Conservation (phyloP, 1,139 yeast species). For the Kodamaea derodonti region DNA sequence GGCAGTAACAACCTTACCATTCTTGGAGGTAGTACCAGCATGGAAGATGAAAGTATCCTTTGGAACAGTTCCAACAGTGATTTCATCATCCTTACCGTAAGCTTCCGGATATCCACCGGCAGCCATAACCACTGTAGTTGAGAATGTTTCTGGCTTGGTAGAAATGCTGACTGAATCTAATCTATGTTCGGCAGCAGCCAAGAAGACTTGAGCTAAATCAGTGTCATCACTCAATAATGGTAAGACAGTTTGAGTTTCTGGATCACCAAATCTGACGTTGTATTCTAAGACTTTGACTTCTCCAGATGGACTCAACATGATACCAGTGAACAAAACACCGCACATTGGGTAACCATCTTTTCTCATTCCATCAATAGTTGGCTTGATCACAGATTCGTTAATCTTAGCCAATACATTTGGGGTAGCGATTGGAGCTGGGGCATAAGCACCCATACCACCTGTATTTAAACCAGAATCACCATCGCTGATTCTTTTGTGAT, state of each 20-base stretch:
- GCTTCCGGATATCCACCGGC: conserved; percentile 96
- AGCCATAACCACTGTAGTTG: conserved; percentile 92
- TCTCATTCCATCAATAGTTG: conserved; percentile 96
- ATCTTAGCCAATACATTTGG: conserved; percentile 66
- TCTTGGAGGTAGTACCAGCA: conserved; percentile 75
- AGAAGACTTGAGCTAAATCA: conserved; percentile 86
- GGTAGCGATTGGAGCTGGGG: conserved; percentile 93
- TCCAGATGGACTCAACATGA: conserved; percentile 78
- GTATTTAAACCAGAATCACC: conserved; percentile 94
- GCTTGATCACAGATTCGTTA: conserved; percentile 71
- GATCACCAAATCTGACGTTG: conserved; percentile 98
- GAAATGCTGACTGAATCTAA: conserved; percentile 77
- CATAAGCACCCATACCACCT: conserved; percentile 99
- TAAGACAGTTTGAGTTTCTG: conserved; percentile 95
- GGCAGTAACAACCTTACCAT: conserved; percentile 67
- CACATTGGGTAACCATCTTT: conserved; percentile 93
- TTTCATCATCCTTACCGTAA: conserved; percentile 83
- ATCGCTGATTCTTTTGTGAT: conserved; percentile 92
- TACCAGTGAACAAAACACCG: conserved; percentile 95
- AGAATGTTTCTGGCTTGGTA: conserved; percentile 56
- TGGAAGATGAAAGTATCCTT: conserved; percentile 75
- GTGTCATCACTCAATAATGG: conserved; percentile 80
- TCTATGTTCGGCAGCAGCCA: conserved; percentile 94
- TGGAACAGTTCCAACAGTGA: conserved; percentile 53
- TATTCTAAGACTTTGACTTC: conserved; percentile 92